A percentile compares a stretch with the other conserved stretches of the same genome.
Conservation (phyloP, 1,284 basidiomycete species). For the Microbotryum violaceum region DNA sequence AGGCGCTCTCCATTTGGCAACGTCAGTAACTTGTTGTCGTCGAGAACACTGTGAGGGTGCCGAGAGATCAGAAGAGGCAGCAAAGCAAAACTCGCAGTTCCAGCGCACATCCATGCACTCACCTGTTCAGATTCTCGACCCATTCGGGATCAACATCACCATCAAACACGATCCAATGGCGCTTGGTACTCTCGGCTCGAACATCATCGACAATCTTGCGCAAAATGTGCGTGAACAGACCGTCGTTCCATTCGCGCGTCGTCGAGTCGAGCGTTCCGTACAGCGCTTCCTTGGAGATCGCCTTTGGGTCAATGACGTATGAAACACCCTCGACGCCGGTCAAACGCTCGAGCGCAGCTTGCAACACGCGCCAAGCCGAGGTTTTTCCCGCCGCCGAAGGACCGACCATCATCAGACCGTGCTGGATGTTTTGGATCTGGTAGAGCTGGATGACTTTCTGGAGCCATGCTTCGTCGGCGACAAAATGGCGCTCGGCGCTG, state of each 20-base stretch:
- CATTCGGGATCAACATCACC: slow-evolving; percentile 99
- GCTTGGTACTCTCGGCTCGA: slow-evolving; percentile 89
- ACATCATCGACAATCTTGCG: slow-evolving; percentile 98
- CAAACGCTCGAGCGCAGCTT: slow-evolving; percentile 80
- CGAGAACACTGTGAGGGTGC: slow-evolving; percentile 66
- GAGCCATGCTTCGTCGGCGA: slow-evolving; percentile 82
- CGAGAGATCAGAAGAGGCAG: no score
- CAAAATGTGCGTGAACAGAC: slow-evolving; percentile 93
- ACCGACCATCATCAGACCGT: slow-evolving; percentile 99
- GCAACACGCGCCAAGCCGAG: slow-evolving; percentile 90
- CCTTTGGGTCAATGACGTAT: slow-evolving; percentile 98
- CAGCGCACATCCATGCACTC: slow-evolving; percentile 31
- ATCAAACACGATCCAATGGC: slow-evolving; percentile 99
- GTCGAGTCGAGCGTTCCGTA: slow-evolving; percentile 97
- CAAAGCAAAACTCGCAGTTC: background rate
- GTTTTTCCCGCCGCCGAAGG: slow-evolving; percentile 96
- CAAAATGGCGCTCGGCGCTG: slow-evolving; percentile 75
- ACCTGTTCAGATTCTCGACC: slow-evolving; percentile 99
- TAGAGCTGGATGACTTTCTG: slow-evolving; percentile 96
- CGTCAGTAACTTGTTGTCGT: slow-evolving; percentile 97
- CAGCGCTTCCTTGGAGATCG: slow-evolving; percentile 95
- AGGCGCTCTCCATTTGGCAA: slow-evolving; percentile 97
- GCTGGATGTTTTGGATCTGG: slow-evolving; percentile 98
- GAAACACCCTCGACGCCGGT: slow-evolving; percentile 88
- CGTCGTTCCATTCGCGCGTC: slow-evolving; percentile 99